A percentile compares a stretch with the other conserved stretches of the same genome.
phyloP scores from a whole-genome alignment of 805 yeast species.

The Ogataea dorogensis region DNA sequence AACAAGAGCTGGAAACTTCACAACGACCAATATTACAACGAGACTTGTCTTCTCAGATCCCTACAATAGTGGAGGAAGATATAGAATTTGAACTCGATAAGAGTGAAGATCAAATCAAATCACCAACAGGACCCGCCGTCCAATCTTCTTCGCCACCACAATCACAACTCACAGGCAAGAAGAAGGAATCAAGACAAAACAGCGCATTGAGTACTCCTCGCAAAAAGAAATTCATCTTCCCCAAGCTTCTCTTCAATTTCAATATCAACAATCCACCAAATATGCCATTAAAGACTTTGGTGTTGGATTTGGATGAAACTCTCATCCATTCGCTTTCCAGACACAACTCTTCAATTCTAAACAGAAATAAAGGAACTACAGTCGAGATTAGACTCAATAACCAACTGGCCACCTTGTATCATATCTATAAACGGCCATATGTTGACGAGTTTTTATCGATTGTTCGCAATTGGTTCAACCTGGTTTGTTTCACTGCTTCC shows the following conservation, averaged over 20 bases:
- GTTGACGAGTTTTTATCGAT: conserved; percentile 81
- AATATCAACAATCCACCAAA: conserved; percentile 33
- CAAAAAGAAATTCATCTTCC: conserved; percentile 33
- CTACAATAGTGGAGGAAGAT: conserved; percentile 36
- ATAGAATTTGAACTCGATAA: conserved; percentile 35
- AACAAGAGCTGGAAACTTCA: background rate
- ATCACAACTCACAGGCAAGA: conserved; percentile 2
- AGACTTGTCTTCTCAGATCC: conserved; percentile 16
- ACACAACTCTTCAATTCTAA: conserved; percentile 42
- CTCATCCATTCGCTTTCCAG: conserved; percentile 86
- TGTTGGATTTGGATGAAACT: conserved; percentile 92
- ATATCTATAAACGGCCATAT: conserved; percentile 87
- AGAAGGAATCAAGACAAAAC: conserved; percentile 1
- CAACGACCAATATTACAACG: conserved; percentile 5
- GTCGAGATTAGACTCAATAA: conserved; percentile 74
- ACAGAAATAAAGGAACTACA: conserved; percentile 56
- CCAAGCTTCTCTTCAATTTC: conserved; percentile 35
- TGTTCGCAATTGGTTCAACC: conserved; percentile 81
- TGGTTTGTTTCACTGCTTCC: conserved; percentile 92
- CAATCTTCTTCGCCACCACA: conserved; percentile 9
- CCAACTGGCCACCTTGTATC: conserved; percentile 75
- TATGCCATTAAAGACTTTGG: conserved; percentile 56
- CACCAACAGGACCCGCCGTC: conserved; percentile 28
- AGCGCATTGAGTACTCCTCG: conserved; percentile 13
- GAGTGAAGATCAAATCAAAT: conserved; percentile 34